Evolutionary conservation across 2,329 filamentous ascomycete species (phyloP).

Genomic region (Onygenales sp.): DNA sequence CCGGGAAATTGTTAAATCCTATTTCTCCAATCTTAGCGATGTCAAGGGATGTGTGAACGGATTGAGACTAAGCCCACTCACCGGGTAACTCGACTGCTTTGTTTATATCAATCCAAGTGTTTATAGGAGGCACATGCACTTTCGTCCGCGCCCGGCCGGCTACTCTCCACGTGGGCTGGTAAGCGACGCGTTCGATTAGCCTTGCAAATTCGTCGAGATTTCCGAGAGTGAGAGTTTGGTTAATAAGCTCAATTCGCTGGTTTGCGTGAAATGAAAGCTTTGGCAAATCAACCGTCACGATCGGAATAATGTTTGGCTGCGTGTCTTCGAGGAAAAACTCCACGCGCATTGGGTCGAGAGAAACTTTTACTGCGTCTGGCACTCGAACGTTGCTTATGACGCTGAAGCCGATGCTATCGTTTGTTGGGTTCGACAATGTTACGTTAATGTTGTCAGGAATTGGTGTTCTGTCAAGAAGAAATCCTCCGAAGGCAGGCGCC

Average conservation of each 20-base stretch:
- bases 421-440: background rate
- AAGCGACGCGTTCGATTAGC: background rate
- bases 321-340: constrained; percentile 1
- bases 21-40: background rate
- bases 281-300: background rate
- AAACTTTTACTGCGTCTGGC: constrained; percentile 1
- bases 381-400: background rate
- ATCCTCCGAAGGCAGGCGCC: constrained; percentile 1
- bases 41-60: background rate
- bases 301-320: background rate
- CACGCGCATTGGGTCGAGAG: background rate
- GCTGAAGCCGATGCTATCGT: background rate
- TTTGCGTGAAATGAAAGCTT: background rate
- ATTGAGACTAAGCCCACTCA: background rate
- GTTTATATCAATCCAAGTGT: constrained; percentile 2
- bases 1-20: constrained; percentile 1
- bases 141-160: constrained; percentile 1
- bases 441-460: background rate
- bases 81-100: background rate
- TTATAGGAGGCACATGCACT: background rate
- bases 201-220: constrained; percentile 3
- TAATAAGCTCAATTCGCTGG: background rate
- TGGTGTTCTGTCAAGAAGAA: background rate
- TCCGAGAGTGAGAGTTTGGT: background rate
- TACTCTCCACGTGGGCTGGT: background rate